These are phyloP conservation scores for Nelumbo lutea DNA, from an alignment of 164 flowering plant genomes.

Conservation along the genomic window DNA sequence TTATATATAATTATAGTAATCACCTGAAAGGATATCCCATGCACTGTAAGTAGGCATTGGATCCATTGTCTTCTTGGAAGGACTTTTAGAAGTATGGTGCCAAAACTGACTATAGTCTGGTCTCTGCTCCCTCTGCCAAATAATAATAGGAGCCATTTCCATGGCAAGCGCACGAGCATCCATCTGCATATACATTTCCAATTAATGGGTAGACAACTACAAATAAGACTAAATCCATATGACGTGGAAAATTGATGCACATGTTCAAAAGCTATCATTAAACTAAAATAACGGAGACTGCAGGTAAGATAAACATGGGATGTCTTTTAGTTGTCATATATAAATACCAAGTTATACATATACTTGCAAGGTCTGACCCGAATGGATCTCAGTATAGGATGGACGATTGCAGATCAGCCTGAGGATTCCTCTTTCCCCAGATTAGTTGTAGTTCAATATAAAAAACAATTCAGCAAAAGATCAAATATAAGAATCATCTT, in stretches of 20 bases:
- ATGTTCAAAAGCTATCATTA: neutral
- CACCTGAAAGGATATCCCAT: constrained; percentile 78
- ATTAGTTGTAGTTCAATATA: no score
- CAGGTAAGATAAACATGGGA: no score
- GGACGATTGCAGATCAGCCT: no score
- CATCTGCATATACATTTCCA: constrained; percentile 47
- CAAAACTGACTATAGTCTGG: constrained; percentile 56
- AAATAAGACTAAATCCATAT: neutral
- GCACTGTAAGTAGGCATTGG: constrained; percentile 32
- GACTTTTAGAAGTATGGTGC: constrained; percentile 29
- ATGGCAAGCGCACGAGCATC: constrained; percentile 74
- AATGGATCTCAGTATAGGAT: no score
- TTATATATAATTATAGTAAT: constrained; percentile 5
- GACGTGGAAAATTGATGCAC: neutral
- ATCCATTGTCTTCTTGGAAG: constrained; percentile 33
- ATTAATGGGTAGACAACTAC: neutral
- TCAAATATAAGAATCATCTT: no score
- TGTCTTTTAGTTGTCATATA: no score
- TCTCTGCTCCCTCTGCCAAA: constrained; percentile 68
- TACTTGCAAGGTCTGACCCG: no score
- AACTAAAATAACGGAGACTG: neutral
- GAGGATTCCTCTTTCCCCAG: no score
- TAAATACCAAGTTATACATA: no score
- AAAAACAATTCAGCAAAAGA: neutral
- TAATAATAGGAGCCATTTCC: constrained; percentile 83